Conservation (phyloP, 306 rosid species). For the Prinsepia uniflora region DNA sequence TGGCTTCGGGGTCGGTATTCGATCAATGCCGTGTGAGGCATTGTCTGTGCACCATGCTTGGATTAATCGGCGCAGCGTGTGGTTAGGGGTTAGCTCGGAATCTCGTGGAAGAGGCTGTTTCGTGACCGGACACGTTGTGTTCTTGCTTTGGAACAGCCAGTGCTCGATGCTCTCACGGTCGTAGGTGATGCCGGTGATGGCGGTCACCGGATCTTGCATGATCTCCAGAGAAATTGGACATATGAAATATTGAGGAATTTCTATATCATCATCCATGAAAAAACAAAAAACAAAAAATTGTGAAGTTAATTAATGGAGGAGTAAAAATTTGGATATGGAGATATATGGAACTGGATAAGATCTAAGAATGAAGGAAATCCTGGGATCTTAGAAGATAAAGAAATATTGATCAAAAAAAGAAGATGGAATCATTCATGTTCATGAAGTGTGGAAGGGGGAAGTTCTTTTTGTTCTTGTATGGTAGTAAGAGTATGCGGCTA, state of each 20-base stretch:
- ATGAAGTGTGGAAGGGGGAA: neutral
- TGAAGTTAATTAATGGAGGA: neutral
- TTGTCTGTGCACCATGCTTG: constrained; percentile 71
- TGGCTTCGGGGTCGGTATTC: constrained; percentile 63
- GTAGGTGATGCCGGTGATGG: constrained; percentile 70
- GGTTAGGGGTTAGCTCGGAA: constrained; percentile 64
- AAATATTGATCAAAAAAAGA: too few species aligned
- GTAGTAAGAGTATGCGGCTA: constrained; percentile 10
- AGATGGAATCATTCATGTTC: neutral
- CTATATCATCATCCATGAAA: constrained; percentile 66
- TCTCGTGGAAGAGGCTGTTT: constrained; percentile 40
- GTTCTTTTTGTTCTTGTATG: neutral
- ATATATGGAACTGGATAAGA: neutral
- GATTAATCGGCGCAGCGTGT: constrained; percentile 63
- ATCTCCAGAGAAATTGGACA: constrained; percentile 76
- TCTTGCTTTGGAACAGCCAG: constrained; percentile 49
- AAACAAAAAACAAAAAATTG: constrained; percentile 12
- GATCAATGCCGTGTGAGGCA: constrained; percentile 35
- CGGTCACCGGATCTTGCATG: constrained; percentile 76
- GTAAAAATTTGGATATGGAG: neutral
- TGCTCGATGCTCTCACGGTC: constrained; percentile 68
- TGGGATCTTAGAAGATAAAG: neutral
- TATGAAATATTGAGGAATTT: constrained; percentile 58
- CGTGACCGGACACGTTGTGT: constrained; percentile 57
- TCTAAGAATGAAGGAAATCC: neutral